Base-by-base conservation (phyloP, 768 basidiomycete species). In the Hericium coralloides region DNA sequence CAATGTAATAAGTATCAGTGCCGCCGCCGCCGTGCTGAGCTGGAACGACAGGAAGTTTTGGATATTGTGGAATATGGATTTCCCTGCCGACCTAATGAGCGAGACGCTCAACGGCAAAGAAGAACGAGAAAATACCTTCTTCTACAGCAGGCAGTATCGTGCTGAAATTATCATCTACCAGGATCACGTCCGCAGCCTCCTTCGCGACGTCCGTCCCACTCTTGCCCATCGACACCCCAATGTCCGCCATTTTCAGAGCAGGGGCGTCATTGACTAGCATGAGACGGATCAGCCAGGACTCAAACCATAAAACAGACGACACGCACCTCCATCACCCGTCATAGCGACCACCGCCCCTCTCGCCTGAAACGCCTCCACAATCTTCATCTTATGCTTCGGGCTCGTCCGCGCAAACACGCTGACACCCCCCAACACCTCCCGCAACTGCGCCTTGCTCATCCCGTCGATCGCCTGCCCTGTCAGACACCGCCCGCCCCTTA, bases 201-300 rank as follows among this genome's bases (percentile, higher is more conserved):
- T 98, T 98, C 23, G 95, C 94, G 12, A 98, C 95, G 67, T 98
- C 95, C 18, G 95, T 97, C n/a, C 95, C 95, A 59, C 89, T 92
- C 72, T 90, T 92, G 57, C 95, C 95, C 95, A 98, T 98, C 39
- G 92, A 91, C 54, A 98, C 83, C 12, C 95, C 95, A 64, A 98
- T 97, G 68, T 98, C 95, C 2, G 95, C 95, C 92, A 93, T 92
- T 72, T 95, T 97, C 59, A 98, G 74, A 41, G 95, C 95, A 2
- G 95, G 95, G 0, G 95, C 94, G 64, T 98, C 95, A 68, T 98
- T 98, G 15, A 98, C 95, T 81, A 51, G 50, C 49, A 49, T 10
- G 12, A 60, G 37, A 31, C 17, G 8, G 45, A 38, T 25, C 38
- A 57, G 20, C 38, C 54, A 58, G 17, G 26, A 18, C 31, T 8